Conservation (phyloP, 768 basidiomycete species). For the Atractiella rhizophila region DNA sequence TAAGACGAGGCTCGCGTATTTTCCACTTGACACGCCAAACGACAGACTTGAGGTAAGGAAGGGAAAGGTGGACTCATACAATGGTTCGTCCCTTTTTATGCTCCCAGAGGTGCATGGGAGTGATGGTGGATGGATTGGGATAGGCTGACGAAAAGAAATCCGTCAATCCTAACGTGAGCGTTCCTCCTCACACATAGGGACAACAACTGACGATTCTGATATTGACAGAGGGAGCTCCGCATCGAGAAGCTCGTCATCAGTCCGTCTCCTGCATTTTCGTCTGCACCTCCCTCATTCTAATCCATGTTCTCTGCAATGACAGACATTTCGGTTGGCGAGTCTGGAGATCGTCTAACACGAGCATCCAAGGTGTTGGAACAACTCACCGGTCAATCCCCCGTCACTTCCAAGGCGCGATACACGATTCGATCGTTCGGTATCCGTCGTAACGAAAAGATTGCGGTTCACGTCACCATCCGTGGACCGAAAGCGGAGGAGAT, state of each 20-base stretch:
- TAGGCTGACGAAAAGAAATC: slow-evolving; percentile 5
- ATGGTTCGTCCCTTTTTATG: too few species aligned
- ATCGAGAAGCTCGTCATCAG: slow-evolving; percentile 99
- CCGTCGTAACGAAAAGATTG: slow-evolving; percentile 99
- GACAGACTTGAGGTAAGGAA: too few species aligned
- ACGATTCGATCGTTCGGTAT: slow-evolving; percentile 97
- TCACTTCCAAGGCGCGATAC: slow-evolving; percentile 98
- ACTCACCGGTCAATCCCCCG: slow-evolving; percentile 95
- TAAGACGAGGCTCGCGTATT: too few species aligned
- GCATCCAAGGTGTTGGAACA: slow-evolving; percentile 98
- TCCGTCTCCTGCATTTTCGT: slow-evolving; percentile 29
- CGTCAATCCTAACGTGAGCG: slow-evolving; percentile 10
- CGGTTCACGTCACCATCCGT: slow-evolving; percentile 65
- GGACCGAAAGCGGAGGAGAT: slow-evolving; percentile 99
- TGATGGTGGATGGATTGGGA: too few species aligned
- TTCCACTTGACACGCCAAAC: too few species aligned
- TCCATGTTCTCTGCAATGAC: slow-evolving; percentile 3
- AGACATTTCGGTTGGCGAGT: slow-evolving; percentile 99
- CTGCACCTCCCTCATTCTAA: background rate
- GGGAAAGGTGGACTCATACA: too few species aligned
- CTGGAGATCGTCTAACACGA: slow-evolving; percentile 93
- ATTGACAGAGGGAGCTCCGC: slow-evolving; percentile 80
- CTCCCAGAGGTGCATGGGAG: too few species aligned
- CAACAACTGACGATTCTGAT: slow-evolving; percentile 55
- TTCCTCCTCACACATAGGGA: too few species aligned